These are phyloP conservation scores for Blakeslea trispora DNA, from an alignment of 371 early-diverging fungal genomes.

Conservation along the genomic window DNA sequence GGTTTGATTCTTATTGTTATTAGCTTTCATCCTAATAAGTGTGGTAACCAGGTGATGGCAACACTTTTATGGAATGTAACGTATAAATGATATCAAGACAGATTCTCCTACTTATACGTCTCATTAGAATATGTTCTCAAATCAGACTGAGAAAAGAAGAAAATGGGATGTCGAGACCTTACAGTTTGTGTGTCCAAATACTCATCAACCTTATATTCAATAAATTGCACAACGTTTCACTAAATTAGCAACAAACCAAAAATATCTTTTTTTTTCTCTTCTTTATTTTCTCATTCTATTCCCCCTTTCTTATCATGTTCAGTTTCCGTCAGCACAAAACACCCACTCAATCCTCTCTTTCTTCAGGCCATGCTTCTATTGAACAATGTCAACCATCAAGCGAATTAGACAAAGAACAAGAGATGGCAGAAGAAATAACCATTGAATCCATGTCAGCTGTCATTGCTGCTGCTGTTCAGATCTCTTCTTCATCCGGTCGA, in stretches of 20 bases:
- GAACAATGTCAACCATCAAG: constrained; percentile 5
- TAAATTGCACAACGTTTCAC: constrained; percentile 30
- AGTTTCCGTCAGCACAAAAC: constrained; percentile 1
- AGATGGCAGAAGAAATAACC: constrained; percentile 28
- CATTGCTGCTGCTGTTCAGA: constrained; percentile 50
- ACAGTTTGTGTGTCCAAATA: constrained; percentile 51
- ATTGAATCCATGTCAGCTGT: constrained; percentile 52
- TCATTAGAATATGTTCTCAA: constrained; percentile 64
- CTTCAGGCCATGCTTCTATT: constrained; percentile 40
- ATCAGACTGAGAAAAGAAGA: constrained; percentile 32
- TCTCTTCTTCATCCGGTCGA: constrained; percentile 30
- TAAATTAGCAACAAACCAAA: no score
- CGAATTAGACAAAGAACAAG: no score
- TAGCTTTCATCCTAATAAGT: constrained; percentile 70
- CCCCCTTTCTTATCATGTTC: constrained; percentile 24
- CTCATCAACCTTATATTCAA: constrained; percentile 53
- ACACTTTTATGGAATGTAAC: constrained; percentile 63
- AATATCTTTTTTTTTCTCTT: constrained; percentile 18
- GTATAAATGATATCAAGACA: constrained; percentile 9
- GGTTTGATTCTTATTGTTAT: constrained; percentile 16
- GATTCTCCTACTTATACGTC: not conserved
- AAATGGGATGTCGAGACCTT: constrained; percentile 39
- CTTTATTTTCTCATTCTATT: constrained; percentile 5
- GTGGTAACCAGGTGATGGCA: constrained; percentile 68
- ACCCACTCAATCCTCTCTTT: constrained; percentile 28